A percentile compares a stretch with the other conserved stretches of the same genome.
These are phyloP conservation scores for Fusarium torulosum DNA, from an alignment of 2,329 filamentous ascomycete genomes.

Conservation along the genomic window DNA sequence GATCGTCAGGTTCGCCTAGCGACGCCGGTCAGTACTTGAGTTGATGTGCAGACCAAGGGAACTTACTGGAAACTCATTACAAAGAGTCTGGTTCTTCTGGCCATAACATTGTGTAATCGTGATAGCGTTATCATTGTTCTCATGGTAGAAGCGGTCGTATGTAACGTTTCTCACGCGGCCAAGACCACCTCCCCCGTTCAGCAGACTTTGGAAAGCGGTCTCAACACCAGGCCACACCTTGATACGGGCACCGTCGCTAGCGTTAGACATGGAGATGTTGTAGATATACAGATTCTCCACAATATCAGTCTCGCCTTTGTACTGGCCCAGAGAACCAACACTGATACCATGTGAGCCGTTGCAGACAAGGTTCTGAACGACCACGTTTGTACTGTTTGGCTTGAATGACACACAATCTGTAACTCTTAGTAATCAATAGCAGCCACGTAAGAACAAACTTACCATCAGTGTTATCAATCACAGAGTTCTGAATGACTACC, in stretches of 20 bases:
- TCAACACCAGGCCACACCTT: slow-evolving; percentile 76
- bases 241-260: slow-evolving; percentile 75
- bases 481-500: slow-evolving; percentile 76
- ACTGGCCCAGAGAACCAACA: slow-evolving; percentile 79
- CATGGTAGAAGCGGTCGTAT: slow-evolving; percentile 70
- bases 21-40: background rate
- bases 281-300: slow-evolving; percentile 77
- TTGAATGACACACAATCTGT: slow-evolving; percentile 79
- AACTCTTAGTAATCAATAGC: background rate
- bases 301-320: slow-evolving; percentile 72
- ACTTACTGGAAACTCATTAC: slow-evolving; percentile 44
- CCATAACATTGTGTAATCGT: slow-evolving; percentile 50
- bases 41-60: fast-evolving
- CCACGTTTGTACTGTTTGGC: slow-evolving; percentile 76
- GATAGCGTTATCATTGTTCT: slow-evolving; percentile 67
- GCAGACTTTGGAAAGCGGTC: slow-evolving; percentile 56
- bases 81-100: slow-evolving; percentile 46
- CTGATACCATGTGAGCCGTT: slow-evolving; percentile 79
- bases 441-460: fast-evolving
- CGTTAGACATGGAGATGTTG: slow-evolving; percentile 70
- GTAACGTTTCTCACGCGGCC: slow-evolving; percentile 74
- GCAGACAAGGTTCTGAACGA: slow-evolving; percentile 75
- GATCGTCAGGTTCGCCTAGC: slow-evolving; percentile 45
- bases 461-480: slow-evolving; percentile 53
- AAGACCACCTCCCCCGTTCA: slow-evolving; percentile 69